phyloP scores from a whole-genome alignment of 495 filamentous ascomycete species.

The Elasticomyces elasticus region DNA sequence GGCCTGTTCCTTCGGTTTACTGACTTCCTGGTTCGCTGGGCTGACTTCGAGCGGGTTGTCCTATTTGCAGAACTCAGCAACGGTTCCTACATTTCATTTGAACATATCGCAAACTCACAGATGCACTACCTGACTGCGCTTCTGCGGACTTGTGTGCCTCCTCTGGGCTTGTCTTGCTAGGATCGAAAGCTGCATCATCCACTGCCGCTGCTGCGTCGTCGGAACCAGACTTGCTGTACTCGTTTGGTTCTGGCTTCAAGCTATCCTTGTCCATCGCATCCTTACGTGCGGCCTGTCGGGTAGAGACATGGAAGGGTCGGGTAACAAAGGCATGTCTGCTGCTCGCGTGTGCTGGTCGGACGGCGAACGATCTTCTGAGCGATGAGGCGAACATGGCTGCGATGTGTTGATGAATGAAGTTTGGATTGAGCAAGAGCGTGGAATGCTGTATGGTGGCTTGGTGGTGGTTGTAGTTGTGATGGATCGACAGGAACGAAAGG shows the following conservation, averaged over 20 bases:
- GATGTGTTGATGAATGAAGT: neutral
- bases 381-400: neutral
- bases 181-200: constrained; percentile 48
- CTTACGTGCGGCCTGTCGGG: constrained; percentile 22
- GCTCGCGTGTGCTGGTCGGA: neutral
- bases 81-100: neutral
- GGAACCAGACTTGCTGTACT: constrained; percentile 49
- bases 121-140: constrained; percentile 20
- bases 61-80: neutral
- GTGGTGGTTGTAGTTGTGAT: neutral
- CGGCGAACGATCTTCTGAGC: neutral
- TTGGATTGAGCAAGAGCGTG: neutral
- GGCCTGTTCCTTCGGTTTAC: constrained; percentile 34
- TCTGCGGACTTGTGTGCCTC: constrained; percentile 37
- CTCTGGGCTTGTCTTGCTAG: constrained; percentile 48
- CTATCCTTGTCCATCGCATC: constrained; percentile 43
- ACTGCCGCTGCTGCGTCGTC: constrained; percentile 44
- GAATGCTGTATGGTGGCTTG: neutral
- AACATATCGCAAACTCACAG: constrained; percentile 2
- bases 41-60: constrained; percentile 49
- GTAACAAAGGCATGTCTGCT: neutral
- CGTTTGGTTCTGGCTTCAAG: constrained; percentile 45
- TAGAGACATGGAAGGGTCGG: neutral
- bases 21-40: constrained; percentile 51
- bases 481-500: neutral